Evolutionary conservation across 2,329 filamentous ascomycete genomes (phyloP), one percentile per base, ranked within the genome.

Genomic region (Decorospora gaudefroyi): DNA sequence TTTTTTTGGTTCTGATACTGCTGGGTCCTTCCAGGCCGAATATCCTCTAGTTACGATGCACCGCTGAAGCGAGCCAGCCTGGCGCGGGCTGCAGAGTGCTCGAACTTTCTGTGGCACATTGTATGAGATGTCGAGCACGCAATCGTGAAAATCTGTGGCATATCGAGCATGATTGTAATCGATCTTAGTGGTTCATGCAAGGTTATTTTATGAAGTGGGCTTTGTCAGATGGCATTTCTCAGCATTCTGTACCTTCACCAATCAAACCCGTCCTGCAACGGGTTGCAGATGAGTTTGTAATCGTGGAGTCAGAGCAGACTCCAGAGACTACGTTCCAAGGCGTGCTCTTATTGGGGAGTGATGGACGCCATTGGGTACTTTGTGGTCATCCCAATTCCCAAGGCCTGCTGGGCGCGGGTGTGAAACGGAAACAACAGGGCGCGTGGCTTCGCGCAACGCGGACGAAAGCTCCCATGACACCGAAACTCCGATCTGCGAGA

Each of bases 211-310:
- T n/a, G n/a, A n/a, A 41, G 49, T 26, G n/a, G 46, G 46, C 28
- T 62, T 62, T 64, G 60, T 62, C 61, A 64, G 53, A 56, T 34
- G 41, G 37, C 53, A 59, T 62, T 62, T 46, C 58, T 60, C 57
- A 63, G 58, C 61, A 61, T 27, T 12, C 28, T 23, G 61, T 37
- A 56, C 57, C 12, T 21, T 40, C 37, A 32, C 55, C 59, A 64
- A 61, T 61, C 21, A 55, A 15, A 38, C 17, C 31, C 35, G n/a
- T 11, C 42, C 37, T 29, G 37, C 32, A 21, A 26, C 22, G 13
- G 22, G 11, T 6, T 25, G 41, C 25, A 46, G 18, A 38, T 19
- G 22, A 44, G 30, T 53, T 45, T 53, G 48, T 49, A 35, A 47
- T 49, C 41, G 22, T 29, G 36, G 49, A 45, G 43, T 49, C 51